Percentiles rank a stretch among this genome's conserved stretches.
Evolutionary conservation across 2,329 filamentous ascomycete genomes (phyloP).

Genomic region (Orbilia blumenaviensis): DNA sequence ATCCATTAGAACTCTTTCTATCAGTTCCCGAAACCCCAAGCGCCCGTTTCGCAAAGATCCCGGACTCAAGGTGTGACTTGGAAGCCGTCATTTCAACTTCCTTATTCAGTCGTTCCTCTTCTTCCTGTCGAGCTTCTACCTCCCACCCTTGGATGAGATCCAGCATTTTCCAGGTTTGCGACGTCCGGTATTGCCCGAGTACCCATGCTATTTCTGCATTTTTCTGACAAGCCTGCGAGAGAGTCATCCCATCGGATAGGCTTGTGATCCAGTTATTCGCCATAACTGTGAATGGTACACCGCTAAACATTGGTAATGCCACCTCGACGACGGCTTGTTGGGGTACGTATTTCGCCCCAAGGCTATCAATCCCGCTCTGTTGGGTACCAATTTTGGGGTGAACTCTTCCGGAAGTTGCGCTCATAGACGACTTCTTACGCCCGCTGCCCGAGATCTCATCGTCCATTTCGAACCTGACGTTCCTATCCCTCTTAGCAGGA

Average conservation of each 20-base stretch:
- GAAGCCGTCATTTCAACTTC: constrained; percentile 41
- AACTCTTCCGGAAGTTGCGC: constrained; percentile 49
- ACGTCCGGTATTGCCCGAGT: constrained; percentile 56
- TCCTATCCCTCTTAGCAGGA: constrained; percentile 50
- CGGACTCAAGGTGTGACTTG: constrained; percentile 8
- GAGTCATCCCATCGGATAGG: constrained; percentile 54
- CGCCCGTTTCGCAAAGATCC: constrained; percentile 46
- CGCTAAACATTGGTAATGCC: constrained; percentile 56
- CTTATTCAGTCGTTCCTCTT: constrained; percentile 40
- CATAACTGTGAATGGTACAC: constrained; percentile 55
- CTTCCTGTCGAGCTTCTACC: constrained; percentile 47
- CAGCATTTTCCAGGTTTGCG: constrained; percentile 57
- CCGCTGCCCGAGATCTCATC: constrained; percentile 55
- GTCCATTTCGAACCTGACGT: constrained; percentile 55
- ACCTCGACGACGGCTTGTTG: constrained; percentile 56
- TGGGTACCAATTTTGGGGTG: constrained; percentile 35
- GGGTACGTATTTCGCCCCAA: constrained; percentile 55
- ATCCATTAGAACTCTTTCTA: constrained; percentile 39
- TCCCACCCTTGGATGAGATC: constrained; percentile 55
- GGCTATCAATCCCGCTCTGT: constrained; percentile 54
- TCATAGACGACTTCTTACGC: constrained; percentile 53
- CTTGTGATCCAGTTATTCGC: constrained; percentile 55
- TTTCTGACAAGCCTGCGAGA: constrained; percentile 55
- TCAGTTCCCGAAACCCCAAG: constrained; percentile 40
- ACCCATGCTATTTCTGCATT: constrained; percentile 55